Base-by-base conservation (phyloP, 129 eudicot genomes). In the Chrysanthemum seticuspe region DNA sequence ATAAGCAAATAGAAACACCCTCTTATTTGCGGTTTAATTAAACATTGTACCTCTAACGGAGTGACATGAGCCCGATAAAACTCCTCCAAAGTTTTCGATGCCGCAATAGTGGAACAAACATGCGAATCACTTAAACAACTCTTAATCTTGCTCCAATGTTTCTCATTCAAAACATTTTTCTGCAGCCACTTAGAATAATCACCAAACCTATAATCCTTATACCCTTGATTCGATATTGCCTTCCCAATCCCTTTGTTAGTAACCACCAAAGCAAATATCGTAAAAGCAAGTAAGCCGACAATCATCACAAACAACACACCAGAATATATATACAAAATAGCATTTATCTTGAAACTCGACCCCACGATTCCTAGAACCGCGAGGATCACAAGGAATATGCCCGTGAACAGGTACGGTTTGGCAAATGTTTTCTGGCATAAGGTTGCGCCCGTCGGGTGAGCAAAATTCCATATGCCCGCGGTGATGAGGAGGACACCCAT, bases 111-210 rank as follows among this genome's bases (percentile, higher is more conserved):
- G n/a, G 54, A 34, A n/a, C 96, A 90, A 16, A 87, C 45, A 29
- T 21, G 81, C 13, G 75, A 74, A 40, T 83, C 86, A 13, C 56
- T 78, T 78, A 90, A 71, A 74, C 96, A 90, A 81, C 87, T 87
- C 80, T 78, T 85, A 57, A 90, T 81, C 21, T 80, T 61, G 0
- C 16, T 81, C 94, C 96, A 90, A 69, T 87, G 78, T 10, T 85
- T 55, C 7, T 49, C 84, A 64, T 73, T 81, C 9, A 85, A 63
- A 25, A 85, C 94, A 73, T 85, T 74, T n/a, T 72, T 83, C 72
- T 85, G 88, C 85, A 90, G 50, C 96, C 96, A 90, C 49, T 77
- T 52, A 0, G 93, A 83, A 21, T 90, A 90, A 79, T 90, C 94
- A 59, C 88, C 88, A 4, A 85, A 77, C 70, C 74, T 76, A 18